Conservation (phyloP, 305 asterid genomes). For the Solanum hybrid region DNA sequence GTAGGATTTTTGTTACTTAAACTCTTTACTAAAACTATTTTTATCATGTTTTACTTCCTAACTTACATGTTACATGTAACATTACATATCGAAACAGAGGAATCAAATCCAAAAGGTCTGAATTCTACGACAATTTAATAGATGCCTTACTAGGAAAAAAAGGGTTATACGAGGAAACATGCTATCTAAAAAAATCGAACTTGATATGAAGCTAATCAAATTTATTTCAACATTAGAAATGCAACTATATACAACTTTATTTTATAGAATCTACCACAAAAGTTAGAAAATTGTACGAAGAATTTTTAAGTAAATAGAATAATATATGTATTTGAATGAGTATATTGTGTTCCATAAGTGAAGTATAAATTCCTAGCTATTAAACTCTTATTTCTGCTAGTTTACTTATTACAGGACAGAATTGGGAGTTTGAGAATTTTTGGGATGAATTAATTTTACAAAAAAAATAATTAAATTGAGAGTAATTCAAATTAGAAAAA, state of each 20-base stretch:
- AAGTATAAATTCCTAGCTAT: neutral
- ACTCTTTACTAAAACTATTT: neutral
- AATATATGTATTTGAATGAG: neutral
- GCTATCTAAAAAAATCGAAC: neutral
- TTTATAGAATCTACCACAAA: neutral
- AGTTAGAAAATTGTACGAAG: neutral
- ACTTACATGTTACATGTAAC: neutral
- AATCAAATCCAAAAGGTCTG: neutral
- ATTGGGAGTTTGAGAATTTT: neutral
- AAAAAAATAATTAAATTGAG: neutral
- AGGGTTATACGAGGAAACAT: neutral
- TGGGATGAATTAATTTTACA: neutral
- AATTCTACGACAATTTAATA: neutral
- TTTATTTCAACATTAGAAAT: neutral
- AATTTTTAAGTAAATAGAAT: neutral
- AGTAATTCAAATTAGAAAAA: neutral
- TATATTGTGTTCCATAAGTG: neutral
- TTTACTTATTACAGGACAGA: neutral
- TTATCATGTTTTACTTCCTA: neutral
- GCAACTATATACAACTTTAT: neutral
- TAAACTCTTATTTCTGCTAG: neutral
- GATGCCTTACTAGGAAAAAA: neutral
- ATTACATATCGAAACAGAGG: neutral
- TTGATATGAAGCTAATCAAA: neutral
- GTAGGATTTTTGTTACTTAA: neutral